Base-by-base conservation (phyloP, 345 rosid genomes). In the Xanthoceras sorbifolium region DNA sequence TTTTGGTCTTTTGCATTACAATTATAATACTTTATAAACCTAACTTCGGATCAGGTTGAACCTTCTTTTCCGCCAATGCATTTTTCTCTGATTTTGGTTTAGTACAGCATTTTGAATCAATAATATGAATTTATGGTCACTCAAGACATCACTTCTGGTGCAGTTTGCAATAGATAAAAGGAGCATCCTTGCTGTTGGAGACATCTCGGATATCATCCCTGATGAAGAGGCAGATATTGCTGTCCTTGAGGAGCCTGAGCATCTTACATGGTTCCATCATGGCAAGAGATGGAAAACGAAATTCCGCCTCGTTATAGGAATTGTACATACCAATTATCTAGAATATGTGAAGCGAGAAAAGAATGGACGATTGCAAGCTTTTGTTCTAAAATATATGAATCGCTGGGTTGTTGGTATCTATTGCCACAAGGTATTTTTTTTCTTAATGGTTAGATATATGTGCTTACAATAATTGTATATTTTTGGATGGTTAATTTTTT, bases 191-290 rank as follows among this genome's bases (percentile, higher is more conserved):
- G 85, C 92, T 38, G 97, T 86, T 5, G 99, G 98, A 50, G 99
- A 93, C 81, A 96, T 93, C 63, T 85, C 97, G 0, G 91, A 90
- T 71, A 71, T 84, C 69, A 91, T 93, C 71, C 82, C 92, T 26
- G 93, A 91, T 81, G 94, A 91, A 73, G 97, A 88, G 76, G 97
- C 94, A 3, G 97, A 93, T 76, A 50, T 96, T 79, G 94, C 97
- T 62, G 93, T 96, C 82, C 97, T 96, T n/a, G 98, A 96, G 82
- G 99, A 93, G 85, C 99, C 98, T 10, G 98, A 96, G 82, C 98
- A 96, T 85, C 97, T 96, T 52, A 96, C 99, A 5, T 96, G 99
- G 99, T 96, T 89, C 81, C 99, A 96, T 84, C 99, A 96, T 78
- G 98, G 99, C 57, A 91, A 89, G 80, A 90, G 89, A 78, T 96